These are phyloP conservation scores for Diaporthe destruens DNA, from an alignment of 2,329 filamentous ascomycete species.

Conservation along the genomic window DNA sequence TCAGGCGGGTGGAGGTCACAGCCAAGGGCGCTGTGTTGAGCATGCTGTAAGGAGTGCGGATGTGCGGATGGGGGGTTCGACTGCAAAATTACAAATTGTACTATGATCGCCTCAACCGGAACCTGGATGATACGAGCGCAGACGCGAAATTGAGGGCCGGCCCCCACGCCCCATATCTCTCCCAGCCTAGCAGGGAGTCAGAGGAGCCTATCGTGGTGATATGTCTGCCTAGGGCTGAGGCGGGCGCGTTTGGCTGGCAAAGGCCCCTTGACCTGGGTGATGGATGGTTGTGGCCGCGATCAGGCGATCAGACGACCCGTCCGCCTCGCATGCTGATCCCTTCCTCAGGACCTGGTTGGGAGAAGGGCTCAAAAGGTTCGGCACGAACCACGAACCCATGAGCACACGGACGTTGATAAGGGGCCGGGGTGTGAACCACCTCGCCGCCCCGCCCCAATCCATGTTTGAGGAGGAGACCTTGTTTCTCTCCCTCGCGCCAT, in stretches of 20 bases:
- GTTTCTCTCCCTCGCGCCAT: background rate
- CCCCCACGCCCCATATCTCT: background rate
- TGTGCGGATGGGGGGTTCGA: background rate
- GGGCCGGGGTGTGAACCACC: background rate
- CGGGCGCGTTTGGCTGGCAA: background rate
- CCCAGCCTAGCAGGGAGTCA: background rate
- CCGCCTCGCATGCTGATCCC: slow-evolving; percentile 34
- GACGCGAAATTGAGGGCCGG: background rate
- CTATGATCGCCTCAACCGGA: slow-evolving; percentile 20
- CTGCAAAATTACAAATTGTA: slow-evolving; percentile 25
- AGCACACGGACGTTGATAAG: background rate
- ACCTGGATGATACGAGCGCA: background rate
- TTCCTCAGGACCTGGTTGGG: slow-evolving; percentile 4
- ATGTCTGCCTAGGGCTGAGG: slow-evolving; percentile 12
- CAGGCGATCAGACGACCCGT: slow-evolving; percentile 36
- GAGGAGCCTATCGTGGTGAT: background rate
- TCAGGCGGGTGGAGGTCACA: slow-evolving; percentile 16
- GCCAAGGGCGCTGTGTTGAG: background rate
- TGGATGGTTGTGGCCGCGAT: slow-evolving; percentile 28
- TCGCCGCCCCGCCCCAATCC: no score
- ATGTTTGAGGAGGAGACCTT: slow-evolving; percentile 3
- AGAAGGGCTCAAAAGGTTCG: slow-evolving; percentile 11
- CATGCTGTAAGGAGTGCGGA: background rate
- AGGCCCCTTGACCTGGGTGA: slow-evolving; percentile 25
- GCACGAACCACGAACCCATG: slow-evolving; percentile 22